Base-by-base conservation (phyloP, 2,329 filamentous ascomycete genomes). In the Allantophomopsis lycopodina region DNA sequence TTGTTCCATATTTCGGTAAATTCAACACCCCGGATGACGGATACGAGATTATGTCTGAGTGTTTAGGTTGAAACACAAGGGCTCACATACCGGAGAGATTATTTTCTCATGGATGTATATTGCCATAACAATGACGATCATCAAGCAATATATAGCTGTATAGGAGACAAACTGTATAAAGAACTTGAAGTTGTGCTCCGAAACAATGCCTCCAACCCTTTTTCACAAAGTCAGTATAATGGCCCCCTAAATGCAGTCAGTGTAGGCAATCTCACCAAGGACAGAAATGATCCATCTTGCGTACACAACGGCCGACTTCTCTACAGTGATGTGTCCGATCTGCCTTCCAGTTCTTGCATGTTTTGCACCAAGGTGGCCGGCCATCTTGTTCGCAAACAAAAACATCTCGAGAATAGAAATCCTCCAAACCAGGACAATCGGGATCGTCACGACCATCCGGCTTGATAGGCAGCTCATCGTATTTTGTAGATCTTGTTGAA, bases 261-360 rank as follows among this genome's bases (percentile, higher is more conserved):
- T 8, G 23, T 28, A 3, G 23, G 8, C 3, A 28, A 5, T 50
- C 52, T 42, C 57, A 69, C 76, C 78, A 96, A 0, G 89, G 91
- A 53, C 91, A 98, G 52, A 88, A 91, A 55, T 96, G 89, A 46
- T 96, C 89, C 82, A 95, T 91, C 52, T 91, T 91, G 32, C 72
- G 65, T 16, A 94, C 82, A 53, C 89, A 96, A 34, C 86, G 71
- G 37, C 76, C 76, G 11, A 91, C 65, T 54, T 94, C 84, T 39
- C 79, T 79, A 53, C 83, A 93, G 59, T 96, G 89, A 55, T 94
- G 87, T 2, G 82, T 73, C 3, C 89, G 73, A 53, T 95, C 89
- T 0, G 83, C 78, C 58, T 95, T 96, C 76, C 83, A 94, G 47
- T 81, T 84, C 41, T 73, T 73, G 56, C 89, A 98, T 39, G 75